phyloP scores from a whole-genome alignment of 2,329 filamentous ascomycete genomes.

The Trichoderma guizhouense region DNA sequence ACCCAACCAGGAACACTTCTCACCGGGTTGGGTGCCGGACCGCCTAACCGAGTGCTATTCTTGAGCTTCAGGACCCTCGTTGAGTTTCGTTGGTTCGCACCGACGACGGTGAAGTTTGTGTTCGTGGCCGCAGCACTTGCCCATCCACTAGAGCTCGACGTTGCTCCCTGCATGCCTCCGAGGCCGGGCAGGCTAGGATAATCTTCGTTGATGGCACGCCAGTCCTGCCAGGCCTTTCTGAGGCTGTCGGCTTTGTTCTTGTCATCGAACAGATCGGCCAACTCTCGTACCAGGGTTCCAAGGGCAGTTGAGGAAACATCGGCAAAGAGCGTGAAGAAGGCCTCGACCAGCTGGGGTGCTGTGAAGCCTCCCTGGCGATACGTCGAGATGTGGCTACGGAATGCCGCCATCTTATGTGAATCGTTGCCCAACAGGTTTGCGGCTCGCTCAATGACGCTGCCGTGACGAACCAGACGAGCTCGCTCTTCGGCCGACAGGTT shows the following conservation, averaged over 20 bases:
- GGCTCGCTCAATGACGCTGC: slow-evolving; percentile 81
- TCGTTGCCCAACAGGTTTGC: slow-evolving; percentile 78
- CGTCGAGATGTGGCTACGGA: slow-evolving; percentile 74
- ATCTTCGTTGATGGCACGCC: slow-evolving; percentile 93
- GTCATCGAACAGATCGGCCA: slow-evolving; percentile 90
- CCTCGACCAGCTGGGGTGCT: slow-evolving; percentile 76
- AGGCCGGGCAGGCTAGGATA: slow-evolving; percentile 84
- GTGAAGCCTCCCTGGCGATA: slow-evolving; percentile 69
- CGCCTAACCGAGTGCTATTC: slow-evolving; percentile 51
- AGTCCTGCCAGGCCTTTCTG: slow-evolving; percentile 86
- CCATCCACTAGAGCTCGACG: slow-evolving; percentile 57
- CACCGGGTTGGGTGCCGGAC: slow-evolving; percentile 28
- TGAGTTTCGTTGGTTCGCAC: slow-evolving; percentile 47
- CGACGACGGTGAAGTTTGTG: slow-evolving; percentile 41
- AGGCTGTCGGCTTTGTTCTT: slow-evolving; percentile 68
- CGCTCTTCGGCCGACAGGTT: slow-evolving; percentile 72
- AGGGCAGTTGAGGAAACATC: slow-evolving; percentile 76
- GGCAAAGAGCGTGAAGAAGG: slow-evolving; percentile 78
- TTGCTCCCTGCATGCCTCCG: slow-evolving; percentile 62
- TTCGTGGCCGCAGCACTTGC: slow-evolving; percentile 57
- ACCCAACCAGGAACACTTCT: slow-evolving; percentile 26
- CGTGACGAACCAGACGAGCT: slow-evolving; percentile 74
- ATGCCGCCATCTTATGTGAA: slow-evolving; percentile 67
- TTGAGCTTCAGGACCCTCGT: slow-evolving; percentile 57
- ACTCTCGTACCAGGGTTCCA: slow-evolving; percentile 84